Conservation (phyloP, 306 rosid species). For the Amphicarpaea edgeworthii region DNA sequence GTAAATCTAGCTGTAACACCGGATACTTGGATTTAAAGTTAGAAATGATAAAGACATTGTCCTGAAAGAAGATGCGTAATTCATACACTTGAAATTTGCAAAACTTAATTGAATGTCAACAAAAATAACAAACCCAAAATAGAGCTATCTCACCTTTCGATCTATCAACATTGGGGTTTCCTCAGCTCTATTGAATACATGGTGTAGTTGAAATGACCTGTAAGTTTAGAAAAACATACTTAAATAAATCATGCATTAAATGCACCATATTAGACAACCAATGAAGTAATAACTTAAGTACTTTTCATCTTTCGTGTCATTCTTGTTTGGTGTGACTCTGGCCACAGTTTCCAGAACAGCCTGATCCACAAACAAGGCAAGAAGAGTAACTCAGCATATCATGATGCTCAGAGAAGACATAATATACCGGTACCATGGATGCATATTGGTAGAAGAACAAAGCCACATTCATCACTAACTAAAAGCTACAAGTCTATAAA, state of each 20-base stretch:
- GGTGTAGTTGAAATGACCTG: conserved; percentile 82
- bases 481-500: background rate
- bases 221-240: conserved; percentile 37
- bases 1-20: conserved; percentile 87
- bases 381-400: conserved; percentile 41
- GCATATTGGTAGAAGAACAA: conserved; percentile 2
- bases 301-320: conserved; percentile 96
- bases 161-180: conserved; percentile 96
- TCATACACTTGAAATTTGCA: conserved; percentile 28
- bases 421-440: conserved; percentile 2
- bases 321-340: conserved; percentile 93
- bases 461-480: conserved; percentile 37
- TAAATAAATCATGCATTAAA: conserved; percentile 29
- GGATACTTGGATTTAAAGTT: conserved; percentile 95
- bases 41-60: conserved; percentile 90
- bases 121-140: conserved; percentile 24
- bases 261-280: conserved; percentile 18
- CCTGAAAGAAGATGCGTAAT: conserved; percentile 63
- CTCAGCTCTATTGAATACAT: conserved; percentile 88
- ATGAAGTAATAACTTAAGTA: conserved; percentile 53
- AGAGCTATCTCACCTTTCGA: conserved; percentile 75
- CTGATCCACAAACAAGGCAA: conserved; percentile 64
- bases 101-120: conserved; percentile 29
- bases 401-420: conserved; percentile 22
- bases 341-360: conserved; percentile 99